phyloP scores from a whole-genome alignment of 768 basidiomycete species.

The Nevesoporus exiguus region DNA sequence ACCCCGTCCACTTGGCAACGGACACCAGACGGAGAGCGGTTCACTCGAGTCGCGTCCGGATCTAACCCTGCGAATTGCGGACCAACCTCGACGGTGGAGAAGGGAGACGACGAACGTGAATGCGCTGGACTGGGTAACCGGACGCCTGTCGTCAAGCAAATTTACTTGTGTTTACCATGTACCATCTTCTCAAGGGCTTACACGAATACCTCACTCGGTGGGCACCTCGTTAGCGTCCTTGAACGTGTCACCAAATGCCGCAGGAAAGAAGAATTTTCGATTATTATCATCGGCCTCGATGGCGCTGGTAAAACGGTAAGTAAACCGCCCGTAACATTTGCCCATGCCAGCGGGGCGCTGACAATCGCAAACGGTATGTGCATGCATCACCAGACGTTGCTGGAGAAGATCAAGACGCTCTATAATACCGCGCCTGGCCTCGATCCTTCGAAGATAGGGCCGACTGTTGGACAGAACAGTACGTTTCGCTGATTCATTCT shows the following conservation, averaged over 20 bases:
- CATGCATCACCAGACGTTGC: constrained; percentile 53
- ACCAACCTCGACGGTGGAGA: too few relatives aligned
- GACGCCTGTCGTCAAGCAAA: too few relatives aligned
- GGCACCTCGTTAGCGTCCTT: constrained; percentile 1
- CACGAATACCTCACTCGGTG: constrained; percentile 87
- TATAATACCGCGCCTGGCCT: constrained; percentile 86
- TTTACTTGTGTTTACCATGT: constrained; percentile 56
- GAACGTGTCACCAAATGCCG: constrained; percentile 4
- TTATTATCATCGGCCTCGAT: constrained; percentile 92
- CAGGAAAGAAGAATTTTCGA: constrained; percentile 88
- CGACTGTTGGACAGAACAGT: constrained; percentile 99
- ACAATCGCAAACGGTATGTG: not conserved
- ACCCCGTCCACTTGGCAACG: too few relatives aligned
- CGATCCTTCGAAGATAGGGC: constrained; percentile 90
- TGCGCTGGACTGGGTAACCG: too few relatives aligned
- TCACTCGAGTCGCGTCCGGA: too few relatives aligned
- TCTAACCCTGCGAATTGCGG: too few relatives aligned
- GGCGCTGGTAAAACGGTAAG: constrained; percentile 88
- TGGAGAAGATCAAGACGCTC: constrained; percentile 91
- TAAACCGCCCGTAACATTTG: too few relatives aligned
- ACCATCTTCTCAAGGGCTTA: constrained; percentile 89
- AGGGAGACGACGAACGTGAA: too few relatives aligned
- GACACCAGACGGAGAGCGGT: too few relatives aligned
- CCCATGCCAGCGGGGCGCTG: not conserved
- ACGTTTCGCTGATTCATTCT: constrained; percentile 26